Evolutionary conservation across 2,329 filamentous ascomycete species (phyloP).

Genomic region (Magnaporthiopsis rhizophila): DNA sequence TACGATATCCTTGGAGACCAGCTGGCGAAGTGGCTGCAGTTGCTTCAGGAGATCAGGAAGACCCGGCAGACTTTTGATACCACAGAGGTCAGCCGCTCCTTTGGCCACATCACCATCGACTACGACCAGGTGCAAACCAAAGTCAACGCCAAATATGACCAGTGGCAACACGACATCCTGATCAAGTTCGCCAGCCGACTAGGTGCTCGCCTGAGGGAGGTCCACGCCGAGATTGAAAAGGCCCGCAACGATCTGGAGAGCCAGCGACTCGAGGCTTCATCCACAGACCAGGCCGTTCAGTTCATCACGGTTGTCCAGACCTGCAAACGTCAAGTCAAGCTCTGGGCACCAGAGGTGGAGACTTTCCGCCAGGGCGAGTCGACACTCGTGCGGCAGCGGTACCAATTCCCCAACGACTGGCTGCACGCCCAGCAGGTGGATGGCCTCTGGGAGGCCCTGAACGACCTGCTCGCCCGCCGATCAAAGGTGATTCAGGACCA

Average conservation of each 20-base stretch:
- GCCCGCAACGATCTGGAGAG: slow-evolving; percentile 84
- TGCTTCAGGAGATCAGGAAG: slow-evolving; percentile 95
- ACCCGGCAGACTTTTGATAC: slow-evolving; percentile 95
- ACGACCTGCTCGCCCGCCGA: slow-evolving; percentile 86
- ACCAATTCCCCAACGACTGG: slow-evolving; percentile 92
- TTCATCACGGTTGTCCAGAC: slow-evolving; percentile 98
- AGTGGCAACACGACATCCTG: slow-evolving; percentile 97
- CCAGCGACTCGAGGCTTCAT: slow-evolving; percentile 86
- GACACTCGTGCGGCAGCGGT: slow-evolving; percentile 81
- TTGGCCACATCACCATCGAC: slow-evolving; percentile 91
- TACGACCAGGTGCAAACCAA: slow-evolving; percentile 98
- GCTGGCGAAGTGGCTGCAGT: slow-evolving; percentile 84
- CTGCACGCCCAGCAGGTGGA: slow-evolving; percentile 93
- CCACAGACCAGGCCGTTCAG: slow-evolving; percentile 91
- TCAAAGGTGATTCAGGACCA: slow-evolving; percentile 94
- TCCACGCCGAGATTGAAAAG: slow-evolving; percentile 85
- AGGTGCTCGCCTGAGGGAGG: slow-evolving; percentile 82
- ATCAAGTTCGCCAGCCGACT: slow-evolving; percentile 87
- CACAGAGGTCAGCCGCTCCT: slow-evolving; percentile 83
- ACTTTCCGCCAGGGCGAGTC: slow-evolving; percentile 94
- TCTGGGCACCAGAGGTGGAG: slow-evolving; percentile 93
- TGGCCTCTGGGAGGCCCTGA: slow-evolving; percentile 88
- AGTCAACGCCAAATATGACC: slow-evolving; percentile 98
- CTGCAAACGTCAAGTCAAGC: slow-evolving; percentile 86
- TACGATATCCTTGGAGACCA: slow-evolving; percentile 89